These are phyloP conservation scores for Cryphonectria parasitica DNA, from an alignment of 2,329 filamentous ascomycete species.

Conservation along the genomic window DNA sequence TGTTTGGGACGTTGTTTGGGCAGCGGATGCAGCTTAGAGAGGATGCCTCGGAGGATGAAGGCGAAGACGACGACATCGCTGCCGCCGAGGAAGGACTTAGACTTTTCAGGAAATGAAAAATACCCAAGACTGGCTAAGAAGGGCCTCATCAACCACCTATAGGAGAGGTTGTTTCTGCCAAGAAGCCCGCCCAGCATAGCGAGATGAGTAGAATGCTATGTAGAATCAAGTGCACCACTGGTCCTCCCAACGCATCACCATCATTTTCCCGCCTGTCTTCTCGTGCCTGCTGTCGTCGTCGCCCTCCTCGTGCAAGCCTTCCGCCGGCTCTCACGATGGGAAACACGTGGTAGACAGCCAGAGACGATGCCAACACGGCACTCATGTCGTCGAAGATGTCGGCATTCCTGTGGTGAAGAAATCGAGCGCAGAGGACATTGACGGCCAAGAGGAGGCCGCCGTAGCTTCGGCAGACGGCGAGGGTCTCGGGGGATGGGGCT, in stretches of 20 bases:
- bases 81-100: slow-evolving; percentile 58
- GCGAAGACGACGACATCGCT: slow-evolving; percentile 48
- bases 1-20: slow-evolving; percentile 77
- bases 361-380: slow-evolving; percentile 42
- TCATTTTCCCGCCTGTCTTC: slow-evolving; percentile 15
- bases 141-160: slow-evolving; percentile 37
- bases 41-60: slow-evolving; percentile 54
- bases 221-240: slow-evolving; percentile 48
- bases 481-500: slow-evolving; percentile 43
- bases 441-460: slow-evolving; percentile 52
- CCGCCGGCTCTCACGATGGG: slow-evolving; percentile 49
- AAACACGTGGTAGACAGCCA: slow-evolving; percentile 55
- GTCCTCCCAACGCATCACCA: slow-evolving; percentile 47
- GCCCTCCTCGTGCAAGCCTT: slow-evolving; percentile 38
- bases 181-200: slow-evolving; percentile 36
- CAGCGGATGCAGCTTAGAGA: slow-evolving; percentile 70
- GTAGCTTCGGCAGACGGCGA: slow-evolving; percentile 50
- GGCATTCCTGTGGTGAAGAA: slow-evolving; percentile 40
- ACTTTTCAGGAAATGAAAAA: slow-evolving; percentile 52
- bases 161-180: not conserved
- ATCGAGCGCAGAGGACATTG: slow-evolving; percentile 49
- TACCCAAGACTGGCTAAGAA: not conserved
- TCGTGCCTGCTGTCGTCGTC: slow-evolving; percentile 18
- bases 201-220: slow-evolving; percentile 45
- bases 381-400: slow-evolving; percentile 40